phyloP scores from a whole-genome alignment of 2,329 filamentous ascomycete species.

The Hypoxylon sp. region DNA sequence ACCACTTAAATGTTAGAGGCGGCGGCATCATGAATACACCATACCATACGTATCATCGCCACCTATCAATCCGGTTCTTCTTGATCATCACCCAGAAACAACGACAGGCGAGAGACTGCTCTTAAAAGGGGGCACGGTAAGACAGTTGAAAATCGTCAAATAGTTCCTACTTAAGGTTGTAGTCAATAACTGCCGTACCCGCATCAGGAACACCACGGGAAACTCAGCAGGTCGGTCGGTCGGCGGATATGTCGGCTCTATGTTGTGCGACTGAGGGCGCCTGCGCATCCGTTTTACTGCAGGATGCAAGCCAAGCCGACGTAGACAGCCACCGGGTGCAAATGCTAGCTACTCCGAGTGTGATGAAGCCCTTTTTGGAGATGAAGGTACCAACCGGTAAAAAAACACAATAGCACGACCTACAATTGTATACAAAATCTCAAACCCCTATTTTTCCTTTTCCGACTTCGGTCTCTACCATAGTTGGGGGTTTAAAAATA shows the following conservation, averaged over 20 bases:
- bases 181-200: slow-evolving; percentile 3
- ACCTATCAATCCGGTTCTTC: slow-evolving; percentile 26
- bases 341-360: neutral
- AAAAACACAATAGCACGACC: neutral
- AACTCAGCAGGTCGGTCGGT: slow-evolving; percentile 1
- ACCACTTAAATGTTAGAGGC: slow-evolving; percentile 17
- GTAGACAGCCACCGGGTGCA: slow-evolving; percentile 8
- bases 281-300: slow-evolving; percentile 20
- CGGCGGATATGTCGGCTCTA: slow-evolving; percentile 26
- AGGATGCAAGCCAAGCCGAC: slow-evolving; percentile 11
- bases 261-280: slow-evolving; percentile 21
- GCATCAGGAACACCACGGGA: neutral
- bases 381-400: slow-evolving; percentile 10
- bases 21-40: slow-evolving; percentile 12
- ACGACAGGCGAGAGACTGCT: neutral
- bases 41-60: slow-evolving; percentile 22
- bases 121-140: neutral
- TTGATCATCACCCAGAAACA: slow-evolving; percentile 4
- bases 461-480: slow-evolving; percentile 11
- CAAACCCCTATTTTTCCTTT: slow-evolving; percentile 16
- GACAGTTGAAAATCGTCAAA: neutral
- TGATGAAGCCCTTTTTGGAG: neutral
- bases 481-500: neutral
- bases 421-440: neutral
- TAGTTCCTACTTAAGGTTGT: neutral